phyloP scores from a whole-genome alignment of 148 eudicot species.

The Silene uniflora region DNA sequence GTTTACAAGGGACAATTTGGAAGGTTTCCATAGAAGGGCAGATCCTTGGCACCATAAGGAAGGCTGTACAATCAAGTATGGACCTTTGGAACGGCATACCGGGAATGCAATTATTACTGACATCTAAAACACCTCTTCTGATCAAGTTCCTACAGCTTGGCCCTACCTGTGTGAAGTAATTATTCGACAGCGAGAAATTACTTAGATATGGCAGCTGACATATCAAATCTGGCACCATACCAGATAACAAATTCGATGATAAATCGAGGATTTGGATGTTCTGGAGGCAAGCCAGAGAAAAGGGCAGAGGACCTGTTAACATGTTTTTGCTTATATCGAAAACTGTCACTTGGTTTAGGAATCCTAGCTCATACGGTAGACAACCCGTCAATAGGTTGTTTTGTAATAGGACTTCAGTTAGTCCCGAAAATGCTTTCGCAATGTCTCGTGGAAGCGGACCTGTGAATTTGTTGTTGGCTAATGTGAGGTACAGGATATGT shows the following conservation, averaged over 20 bases:
- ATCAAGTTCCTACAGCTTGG: slow-evolving; percentile 31
- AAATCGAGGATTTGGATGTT: slow-evolving; percentile 25
- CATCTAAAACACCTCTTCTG: slow-evolving; percentile 26
- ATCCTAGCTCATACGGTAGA: slow-evolving; percentile 36
- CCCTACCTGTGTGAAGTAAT: slow-evolving; percentile 35
- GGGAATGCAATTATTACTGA: slow-evolving; percentile 33
- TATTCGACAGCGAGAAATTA: slow-evolving; percentile 25
- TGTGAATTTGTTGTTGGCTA: slow-evolving; percentile 37
- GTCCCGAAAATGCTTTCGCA: slow-evolving; percentile 22
- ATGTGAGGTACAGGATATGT: slow-evolving; percentile 35
- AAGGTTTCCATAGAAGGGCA: slow-evolving; percentile 28
- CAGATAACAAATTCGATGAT: slow-evolving; percentile 29
- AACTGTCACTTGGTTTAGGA: slow-evolving; percentile 31
- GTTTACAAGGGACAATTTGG: slow-evolving; percentile 36
- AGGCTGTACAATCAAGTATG: slow-evolving; percentile 26
- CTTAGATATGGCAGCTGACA: slow-evolving; percentile 32
- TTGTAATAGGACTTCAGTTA: slow-evolving; percentile 29
- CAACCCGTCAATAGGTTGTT: slow-evolving; percentile 42
- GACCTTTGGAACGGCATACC: slow-evolving; percentile 34
- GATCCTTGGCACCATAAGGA: slow-evolving; percentile 28
- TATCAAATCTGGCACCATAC: slow-evolving; percentile 38
- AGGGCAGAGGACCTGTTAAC: slow-evolving; percentile 32
- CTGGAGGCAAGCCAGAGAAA: slow-evolving; percentile 31
- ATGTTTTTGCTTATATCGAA: slow-evolving; percentile 33
- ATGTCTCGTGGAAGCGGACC: slow-evolving; percentile 37